phyloP scores from a whole-genome alignment of 140 eudicot species.

The Bidens hawaiensis region DNA sequence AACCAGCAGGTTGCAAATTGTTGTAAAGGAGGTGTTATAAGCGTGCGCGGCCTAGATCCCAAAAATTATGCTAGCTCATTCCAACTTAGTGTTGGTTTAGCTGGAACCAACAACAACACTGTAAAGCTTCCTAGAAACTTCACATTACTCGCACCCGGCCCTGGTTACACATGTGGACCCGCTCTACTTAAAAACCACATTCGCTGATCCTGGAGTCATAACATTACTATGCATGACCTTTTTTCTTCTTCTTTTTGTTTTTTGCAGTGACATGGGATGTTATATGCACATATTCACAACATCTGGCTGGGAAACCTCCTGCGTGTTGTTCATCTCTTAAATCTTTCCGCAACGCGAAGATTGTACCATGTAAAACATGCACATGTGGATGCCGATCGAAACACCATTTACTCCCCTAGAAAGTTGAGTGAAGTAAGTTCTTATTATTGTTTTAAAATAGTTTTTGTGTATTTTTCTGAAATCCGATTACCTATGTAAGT shows the following conservation, averaged over 20 bases:
- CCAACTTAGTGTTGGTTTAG: constrained; percentile 76
- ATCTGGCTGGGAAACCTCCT: constrained; percentile 71
- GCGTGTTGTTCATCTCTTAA: constrained; percentile 81
- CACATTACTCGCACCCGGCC: constrained; percentile 77
- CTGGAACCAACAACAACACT: constrained; percentile 77
- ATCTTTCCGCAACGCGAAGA: constrained; percentile 68
- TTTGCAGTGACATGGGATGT: constrained; percentile 92
- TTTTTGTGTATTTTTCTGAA: neutral
- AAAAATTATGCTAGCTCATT: constrained; percentile 60
- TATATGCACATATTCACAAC: constrained; percentile 81
- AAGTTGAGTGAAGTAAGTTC: constrained; percentile 67
- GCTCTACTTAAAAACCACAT: constrained; percentile 66
- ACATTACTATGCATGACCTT: too few species aligned
- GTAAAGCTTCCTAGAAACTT: constrained; percentile 72
- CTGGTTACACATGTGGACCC: constrained; percentile 91
- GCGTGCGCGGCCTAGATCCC: constrained; percentile 73
- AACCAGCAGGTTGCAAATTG: constrained; percentile 87
- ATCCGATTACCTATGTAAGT: neutral
- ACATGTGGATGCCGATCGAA: constrained; percentile 86
- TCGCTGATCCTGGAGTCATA: too few species aligned
- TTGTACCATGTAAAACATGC: constrained; percentile 80
- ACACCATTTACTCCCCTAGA: constrained; percentile 52
- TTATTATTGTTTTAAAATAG: neutral
- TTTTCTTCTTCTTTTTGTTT: neutral
- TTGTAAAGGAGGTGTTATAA: constrained; percentile 87